Conservation (phyloP, 495 filamentous ascomycete species). For the Trichocladium uniseriatum region DNA sequence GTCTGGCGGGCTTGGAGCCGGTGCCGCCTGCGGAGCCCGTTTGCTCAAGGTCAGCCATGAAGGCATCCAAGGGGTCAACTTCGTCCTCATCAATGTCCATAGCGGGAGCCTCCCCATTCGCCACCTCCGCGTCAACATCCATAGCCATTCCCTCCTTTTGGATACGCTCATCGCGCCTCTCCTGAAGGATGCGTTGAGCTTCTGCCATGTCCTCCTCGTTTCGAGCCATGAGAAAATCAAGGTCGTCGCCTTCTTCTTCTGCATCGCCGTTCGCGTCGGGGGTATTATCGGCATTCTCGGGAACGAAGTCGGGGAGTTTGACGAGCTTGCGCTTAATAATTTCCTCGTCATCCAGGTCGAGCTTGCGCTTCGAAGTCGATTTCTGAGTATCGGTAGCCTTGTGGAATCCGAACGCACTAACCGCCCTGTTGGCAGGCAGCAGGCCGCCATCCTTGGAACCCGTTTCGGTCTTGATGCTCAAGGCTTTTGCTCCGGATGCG, state of each 20-base stretch:
- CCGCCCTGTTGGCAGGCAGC: slow-evolving; percentile 33
- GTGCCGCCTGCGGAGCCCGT: slow-evolving; percentile 12
- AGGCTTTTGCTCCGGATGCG: slow-evolving; percentile 22
- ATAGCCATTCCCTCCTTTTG: slow-evolving; percentile 42
- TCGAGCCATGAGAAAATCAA: slow-evolving; percentile 55
- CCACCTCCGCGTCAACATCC: slow-evolving; percentile 36
- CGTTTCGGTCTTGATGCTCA: neutral
- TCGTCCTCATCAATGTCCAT: slow-evolving; percentile 69
- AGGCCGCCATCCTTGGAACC: slow-evolving; percentile 15
- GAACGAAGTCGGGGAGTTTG: slow-evolving; percentile 68
- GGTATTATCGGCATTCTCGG: slow-evolving; percentile 51
- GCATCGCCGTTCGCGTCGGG: slow-evolving; percentile 52
- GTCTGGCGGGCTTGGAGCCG: slow-evolving; percentile 35
- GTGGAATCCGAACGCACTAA: slow-evolving; percentile 77
- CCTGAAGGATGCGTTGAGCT: slow-evolving; percentile 64
- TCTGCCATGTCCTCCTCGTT: slow-evolving; percentile 84
- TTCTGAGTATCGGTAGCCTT: slow-evolving; percentile 58
- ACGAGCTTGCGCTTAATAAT: slow-evolving; percentile 75
- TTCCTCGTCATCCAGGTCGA: slow-evolving; percentile 85
- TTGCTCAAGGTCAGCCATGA: slow-evolving; percentile 69
- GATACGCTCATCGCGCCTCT: slow-evolving; percentile 41
- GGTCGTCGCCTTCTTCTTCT: slow-evolving; percentile 55
- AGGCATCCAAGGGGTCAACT: slow-evolving; percentile 87
- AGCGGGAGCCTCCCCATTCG: slow-evolving; percentile 13
- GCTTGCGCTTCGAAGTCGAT: slow-evolving; percentile 54